phyloP scores from a whole-genome alignment of 352 stramenopile species.

The Phytophthora vignae region DNA sequence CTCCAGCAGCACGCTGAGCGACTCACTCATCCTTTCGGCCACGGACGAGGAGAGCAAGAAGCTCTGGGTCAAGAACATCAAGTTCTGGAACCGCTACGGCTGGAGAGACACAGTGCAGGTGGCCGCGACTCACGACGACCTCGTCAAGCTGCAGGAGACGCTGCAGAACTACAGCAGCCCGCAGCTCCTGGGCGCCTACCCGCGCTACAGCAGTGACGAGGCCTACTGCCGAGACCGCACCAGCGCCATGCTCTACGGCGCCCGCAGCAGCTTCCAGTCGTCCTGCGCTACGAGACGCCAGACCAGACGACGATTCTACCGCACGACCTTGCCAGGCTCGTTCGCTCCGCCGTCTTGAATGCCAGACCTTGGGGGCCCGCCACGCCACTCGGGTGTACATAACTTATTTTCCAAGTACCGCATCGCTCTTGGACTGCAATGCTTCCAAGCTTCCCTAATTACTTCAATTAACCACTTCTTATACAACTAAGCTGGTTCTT shows the following conservation, averaged over 20 bases:
- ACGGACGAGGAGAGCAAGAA: conserved; percentile 52
- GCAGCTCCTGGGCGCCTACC: conserved; percentile 3
- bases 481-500: background rate
- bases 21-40: conserved; percentile 66
- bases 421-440: conserved; percentile 5
- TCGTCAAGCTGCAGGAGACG: conserved; percentile 46
- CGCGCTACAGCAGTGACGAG: conserved; percentile 39
- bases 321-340: conserved; percentile 38
- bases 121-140: conserved; percentile 46
- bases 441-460: conserved; percentile 15
- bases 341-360: conserved; percentile 40
- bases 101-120: conserved; percentile 68
- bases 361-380: conserved; percentile 6
- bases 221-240: conserved; percentile 30
- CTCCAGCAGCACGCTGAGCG: conserved; percentile 41
- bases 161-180: conserved; percentile 23
- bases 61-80: conserved; percentile 73
- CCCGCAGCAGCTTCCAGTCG: conserved; percentile 30
- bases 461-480: conserved; percentile 8
- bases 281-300: conserved; percentile 35
- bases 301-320: conserved; percentile 63
- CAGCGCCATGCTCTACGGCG: conserved; percentile 31
- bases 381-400: conserved; percentile 29
- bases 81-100: conserved; percentile 73
- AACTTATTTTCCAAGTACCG: conserved; percentile 40